Percentiles rank a stretch among this genome's conserved stretches.
phyloP scores from a whole-genome alignment of 345 rosid genomes.

The Salix udensis region DNA sequence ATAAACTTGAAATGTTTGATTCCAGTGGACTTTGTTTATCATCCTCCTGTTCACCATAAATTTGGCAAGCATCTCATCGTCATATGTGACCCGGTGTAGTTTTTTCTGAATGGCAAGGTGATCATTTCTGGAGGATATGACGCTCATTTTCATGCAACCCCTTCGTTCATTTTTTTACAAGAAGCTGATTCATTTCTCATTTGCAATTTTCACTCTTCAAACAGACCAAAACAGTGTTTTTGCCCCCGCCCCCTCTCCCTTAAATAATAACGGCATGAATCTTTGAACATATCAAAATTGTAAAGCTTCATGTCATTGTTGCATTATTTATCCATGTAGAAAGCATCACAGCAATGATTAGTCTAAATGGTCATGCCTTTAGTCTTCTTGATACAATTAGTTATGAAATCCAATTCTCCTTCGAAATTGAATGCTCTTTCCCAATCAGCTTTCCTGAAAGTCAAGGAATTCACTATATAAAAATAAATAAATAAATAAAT shows the following conservation, averaged over 20 bases:
- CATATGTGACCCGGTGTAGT: not conserved
- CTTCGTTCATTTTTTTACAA: no score
- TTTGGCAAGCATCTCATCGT: not conserved
- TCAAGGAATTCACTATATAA: constrained; percentile 5
- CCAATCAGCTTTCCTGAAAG: constrained; percentile 68
- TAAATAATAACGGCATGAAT: not conserved
- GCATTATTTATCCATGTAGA: not conserved
- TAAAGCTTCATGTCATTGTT: not conserved
- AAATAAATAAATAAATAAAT: not conserved
- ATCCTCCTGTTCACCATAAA: not conserved
- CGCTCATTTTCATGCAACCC: no score
- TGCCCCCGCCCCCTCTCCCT: not conserved
- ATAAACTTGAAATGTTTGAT: constrained; percentile 1
- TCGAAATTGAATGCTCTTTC: constrained; percentile 65
- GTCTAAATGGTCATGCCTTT: constrained; percentile 43
- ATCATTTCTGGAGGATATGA: no score
- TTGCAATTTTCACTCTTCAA: no score
- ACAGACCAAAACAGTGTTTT: not conserved
- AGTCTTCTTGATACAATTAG: constrained; percentile 58
- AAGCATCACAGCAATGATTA: not conserved
- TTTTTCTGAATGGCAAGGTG: no score
- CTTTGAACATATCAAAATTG: not conserved
- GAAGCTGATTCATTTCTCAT: no score
- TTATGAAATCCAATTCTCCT: constrained; percentile 50
- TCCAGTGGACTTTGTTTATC: not conserved